Evolutionary conservation across 2,329 filamentous ascomycete species (phyloP), one percentile per base, ranked within the genome.

Genomic region (Cladosporium sp.): DNA sequence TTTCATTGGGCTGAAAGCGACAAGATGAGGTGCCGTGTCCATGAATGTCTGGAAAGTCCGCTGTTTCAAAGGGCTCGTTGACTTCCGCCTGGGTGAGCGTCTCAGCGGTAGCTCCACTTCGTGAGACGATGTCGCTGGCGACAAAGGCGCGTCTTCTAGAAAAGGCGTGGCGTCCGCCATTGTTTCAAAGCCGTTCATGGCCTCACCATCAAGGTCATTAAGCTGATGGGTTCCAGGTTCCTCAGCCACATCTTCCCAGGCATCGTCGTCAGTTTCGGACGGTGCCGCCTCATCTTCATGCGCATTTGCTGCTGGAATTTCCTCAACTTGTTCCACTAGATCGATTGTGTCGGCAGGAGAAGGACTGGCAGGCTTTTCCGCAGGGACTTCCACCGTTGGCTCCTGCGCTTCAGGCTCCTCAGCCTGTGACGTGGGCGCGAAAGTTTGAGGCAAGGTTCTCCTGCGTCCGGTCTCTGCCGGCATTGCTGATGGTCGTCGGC

Each of bases 1-100:
- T 42, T 62, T 63, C 28, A 65, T 48, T 9, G 64, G 63, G 9
- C 61, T 65, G 43, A 65, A 65, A 8, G 63, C 63, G 13, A 67
- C 43, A 11, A 63, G 52, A 28, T 50, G 48, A 6, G 41, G 22
- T 35, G 48, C n/a, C 2, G 40, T 16, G 22, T 50, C 48, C 18
- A 43, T 6, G 16, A 50, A 50, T 16, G 31, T 31, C 16, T 43
- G 40, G 48, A 50, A 50, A 43, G 43, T 16, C 44, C 44, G 32
- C 19, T 50, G 55, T 48, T 61, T 63, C 41, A 62, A 38, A 3
- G 64, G 63, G 46, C 61, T 65, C 16, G 59, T 58, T 8, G 63
- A 66, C 18, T 61, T 59, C 37, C 64, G 58, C 22, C 63, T 56
- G 37, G 61, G 62, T 28, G 63, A 65, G 38, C 60, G 54, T 37